Percentiles rank a stretch among this genome's conserved stretches.
These are phyloP conservation scores for Verticillium zaregamsianum DNA, from an alignment of 2,329 filamentous ascomycete genomes.

Conservation along the genomic window DNA sequence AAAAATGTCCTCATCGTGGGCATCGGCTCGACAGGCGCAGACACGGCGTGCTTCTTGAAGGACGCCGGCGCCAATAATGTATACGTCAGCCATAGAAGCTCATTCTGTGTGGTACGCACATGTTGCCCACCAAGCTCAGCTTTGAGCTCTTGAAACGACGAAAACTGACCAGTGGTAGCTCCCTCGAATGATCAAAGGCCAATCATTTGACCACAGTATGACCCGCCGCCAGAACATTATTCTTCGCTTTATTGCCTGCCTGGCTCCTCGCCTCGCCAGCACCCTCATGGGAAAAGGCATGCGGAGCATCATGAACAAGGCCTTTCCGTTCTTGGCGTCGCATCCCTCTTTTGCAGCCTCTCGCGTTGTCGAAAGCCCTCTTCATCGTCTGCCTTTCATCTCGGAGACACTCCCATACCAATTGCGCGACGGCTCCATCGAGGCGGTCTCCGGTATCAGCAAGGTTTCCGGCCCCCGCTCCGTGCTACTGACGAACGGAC, in stretches of 20 bases:
- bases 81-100: constrained; percentile 8
- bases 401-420: constrained; percentile 22
- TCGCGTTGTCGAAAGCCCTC: constrained; percentile 2
- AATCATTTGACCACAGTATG: constrained; percentile 9
- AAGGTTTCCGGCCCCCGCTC: constrained; percentile 23
- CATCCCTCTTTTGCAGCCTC: constrained; percentile 6
- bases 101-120: constrained; percentile 5
- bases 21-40: constrained; percentile 72
- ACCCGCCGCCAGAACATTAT: neutral
- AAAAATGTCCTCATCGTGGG: constrained; percentile 70
- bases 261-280: neutral
- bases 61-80: constrained; percentile 8
- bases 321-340: constrained; percentile 7
- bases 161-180: neutral
- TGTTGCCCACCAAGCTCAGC: neutral
- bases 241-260: constrained; percentile 3
- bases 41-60: constrained; percentile 32
- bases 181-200: constrained; percentile 3
- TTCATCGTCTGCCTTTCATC: constrained; percentile 21
- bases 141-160: neutral
- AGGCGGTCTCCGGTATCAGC: constrained; percentile 20
- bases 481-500: constrained; percentile 22
- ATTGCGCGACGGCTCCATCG: constrained; percentile 20
- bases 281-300: constrained; percentile 1
- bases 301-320: constrained; percentile 1